Evolutionary conservation across 257 asterid genomes (phyloP).

Genomic region (Petunia secreta): DNA sequence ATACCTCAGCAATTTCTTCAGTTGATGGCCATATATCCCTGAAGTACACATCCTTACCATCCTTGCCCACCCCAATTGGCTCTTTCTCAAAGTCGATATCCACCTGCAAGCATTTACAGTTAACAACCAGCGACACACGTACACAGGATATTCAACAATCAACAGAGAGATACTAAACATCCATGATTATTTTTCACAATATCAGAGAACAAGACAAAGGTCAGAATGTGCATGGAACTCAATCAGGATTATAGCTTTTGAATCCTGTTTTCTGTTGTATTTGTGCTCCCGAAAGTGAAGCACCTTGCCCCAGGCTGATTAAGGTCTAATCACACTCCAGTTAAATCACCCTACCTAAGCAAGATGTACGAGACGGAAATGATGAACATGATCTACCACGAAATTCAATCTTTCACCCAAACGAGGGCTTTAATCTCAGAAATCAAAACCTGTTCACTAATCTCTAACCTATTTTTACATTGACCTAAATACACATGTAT

Average conservation of each 20-base stretch:
- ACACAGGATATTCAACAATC: slow-evolving; percentile 1
- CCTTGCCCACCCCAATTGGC: slow-evolving; percentile 89
- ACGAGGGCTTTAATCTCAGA: background rate
- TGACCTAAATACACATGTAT: too few relatives aligned
- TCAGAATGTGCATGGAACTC: background rate
- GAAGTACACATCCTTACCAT: slow-evolving; percentile 80
- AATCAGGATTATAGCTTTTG: background rate
- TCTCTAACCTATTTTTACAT: background rate
- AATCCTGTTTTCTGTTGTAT: background rate
- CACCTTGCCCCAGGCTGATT: slow-evolving; percentile 17
- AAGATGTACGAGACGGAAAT: background rate
- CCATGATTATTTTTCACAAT: background rate
- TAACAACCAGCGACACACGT: background rate
- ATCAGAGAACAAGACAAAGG: background rate
- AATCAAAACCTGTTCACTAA: background rate
- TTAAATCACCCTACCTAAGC: background rate
- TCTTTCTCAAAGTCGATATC: slow-evolving; percentile 91
- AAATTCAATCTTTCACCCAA: background rate
- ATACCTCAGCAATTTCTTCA: slow-evolving; percentile 89
- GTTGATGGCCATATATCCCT: slow-evolving; percentile 95
- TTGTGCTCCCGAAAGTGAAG: slow-evolving; percentile 1
- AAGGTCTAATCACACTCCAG: background rate
- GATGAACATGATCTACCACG: background rate
- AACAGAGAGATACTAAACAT: background rate
- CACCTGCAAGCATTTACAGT: slow-evolving; percentile 53